Evolutionary conservation across 2,329 filamentous ascomycete genomes (phyloP).

Genomic region (Ophiocordyceps camponoti-floridani): DNA sequence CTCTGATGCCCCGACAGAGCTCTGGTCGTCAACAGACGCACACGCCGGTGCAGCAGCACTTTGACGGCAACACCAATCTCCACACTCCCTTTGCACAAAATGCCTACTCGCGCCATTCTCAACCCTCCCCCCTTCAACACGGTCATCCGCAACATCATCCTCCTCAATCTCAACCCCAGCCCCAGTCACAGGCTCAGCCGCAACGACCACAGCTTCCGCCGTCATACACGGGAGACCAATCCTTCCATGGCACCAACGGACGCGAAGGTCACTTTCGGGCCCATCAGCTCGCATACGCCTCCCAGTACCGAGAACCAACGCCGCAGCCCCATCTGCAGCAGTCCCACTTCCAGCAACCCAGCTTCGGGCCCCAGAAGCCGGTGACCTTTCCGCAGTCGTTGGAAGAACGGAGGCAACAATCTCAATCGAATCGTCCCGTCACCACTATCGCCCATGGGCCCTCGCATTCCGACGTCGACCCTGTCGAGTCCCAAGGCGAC

Average conservation of each 20-base stretch:
- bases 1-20: slow-evolving; percentile 14
- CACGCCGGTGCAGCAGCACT: slow-evolving; percentile 14
- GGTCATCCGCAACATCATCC: slow-evolving; percentile 7
- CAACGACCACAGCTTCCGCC: slow-evolving; percentile 4
- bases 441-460: slow-evolving; percentile 2
- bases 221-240: slow-evolving; percentile 6
- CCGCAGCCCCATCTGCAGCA: slow-evolving; percentile 2
- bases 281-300: slow-evolving; percentile 2
- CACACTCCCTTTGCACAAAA: slow-evolving; percentile 10
- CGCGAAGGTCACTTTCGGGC: slow-evolving; percentile 7
- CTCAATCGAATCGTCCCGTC: slow-evolving; percentile 5
- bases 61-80: slow-evolving; percentile 10
- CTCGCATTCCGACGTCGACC: not conserved
- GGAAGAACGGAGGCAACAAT: slow-evolving; percentile 7
- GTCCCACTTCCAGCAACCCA: slow-evolving; percentile 3
- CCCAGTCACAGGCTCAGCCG: slow-evolving; percentile 2
- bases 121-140: slow-evolving; percentile 11
- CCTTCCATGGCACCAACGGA: slow-evolving; percentile 10
- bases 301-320: slow-evolving; percentile 2
- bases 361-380: slow-evolving; percentile 6
- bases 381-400: slow-evolving; percentile 6
- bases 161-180: slow-evolving; percentile 7
- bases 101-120: slow-evolving; percentile 9
- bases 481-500: not conserved
- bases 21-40: slow-evolving; percentile 14